These are phyloP conservation scores for Tetracentron sinense DNA, from an alignment of 164 flowering plant genomes.

Conservation along the genomic window DNA sequence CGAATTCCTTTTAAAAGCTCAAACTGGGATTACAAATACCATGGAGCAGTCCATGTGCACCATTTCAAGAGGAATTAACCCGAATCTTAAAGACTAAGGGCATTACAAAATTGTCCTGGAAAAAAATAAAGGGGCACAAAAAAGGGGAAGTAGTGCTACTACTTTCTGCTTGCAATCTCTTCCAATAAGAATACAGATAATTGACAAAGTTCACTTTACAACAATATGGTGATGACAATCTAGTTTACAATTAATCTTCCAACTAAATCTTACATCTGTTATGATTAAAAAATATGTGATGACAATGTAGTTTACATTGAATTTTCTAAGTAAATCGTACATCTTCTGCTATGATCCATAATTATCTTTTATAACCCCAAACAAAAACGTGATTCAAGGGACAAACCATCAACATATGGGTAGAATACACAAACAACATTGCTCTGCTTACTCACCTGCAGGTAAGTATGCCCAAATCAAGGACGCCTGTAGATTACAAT, in stretches of 20 bases:
- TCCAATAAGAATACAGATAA: not conserved
- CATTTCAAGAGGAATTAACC: too few species aligned
- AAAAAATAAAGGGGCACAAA: too few species aligned
- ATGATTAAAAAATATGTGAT: too few species aligned
- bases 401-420: conserved; percentile 3
- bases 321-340: conserved; percentile 6
- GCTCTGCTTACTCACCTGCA: conserved; percentile 9
- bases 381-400: not conserved
- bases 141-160: not conserved
- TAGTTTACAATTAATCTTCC: not conserved
- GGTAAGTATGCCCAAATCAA: conserved; percentile 7
- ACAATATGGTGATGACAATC: not conserved
- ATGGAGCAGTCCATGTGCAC: too few species aligned
- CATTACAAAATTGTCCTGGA: too few species aligned
- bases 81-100: too few species aligned
- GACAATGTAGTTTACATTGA: not conserved
- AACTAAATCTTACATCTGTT: not conserved
- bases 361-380: conserved; percentile 3
- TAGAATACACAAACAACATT: not conserved
- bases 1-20: too few species aligned
- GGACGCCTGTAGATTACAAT: conserved; percentile 8
- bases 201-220: not conserved
- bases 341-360: conserved; percentile 8
- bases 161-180: not conserved
- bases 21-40: too few species aligned